These are phyloP conservation scores for Septoria linicola DNA, from an alignment of 2,329 filamentous ascomycete species.

Conservation along the genomic window DNA sequence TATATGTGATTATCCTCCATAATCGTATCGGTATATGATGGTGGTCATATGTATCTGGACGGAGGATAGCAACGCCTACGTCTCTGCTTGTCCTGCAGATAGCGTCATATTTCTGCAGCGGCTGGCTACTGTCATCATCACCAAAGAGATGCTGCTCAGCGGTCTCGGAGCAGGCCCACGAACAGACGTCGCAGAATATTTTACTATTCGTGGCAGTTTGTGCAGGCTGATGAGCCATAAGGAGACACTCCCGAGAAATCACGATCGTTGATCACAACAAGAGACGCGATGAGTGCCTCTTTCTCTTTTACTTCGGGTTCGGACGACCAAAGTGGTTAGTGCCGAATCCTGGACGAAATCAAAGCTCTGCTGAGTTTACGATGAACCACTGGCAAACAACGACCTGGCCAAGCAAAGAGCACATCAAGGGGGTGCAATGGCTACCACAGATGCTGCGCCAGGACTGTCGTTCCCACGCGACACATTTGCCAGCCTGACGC, in stretches of 20 bases:
- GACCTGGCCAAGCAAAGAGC: neutral
- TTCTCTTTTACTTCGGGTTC: neutral
- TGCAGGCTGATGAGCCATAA: neutral
- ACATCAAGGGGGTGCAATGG: neutral
- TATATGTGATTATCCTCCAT: slow-evolving; percentile 45
- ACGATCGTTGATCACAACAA: too few relatives aligned
- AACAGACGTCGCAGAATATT: neutral
- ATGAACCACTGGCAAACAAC: neutral
- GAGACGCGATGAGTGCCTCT: too few relatives aligned
- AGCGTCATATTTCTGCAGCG: too few relatives aligned
- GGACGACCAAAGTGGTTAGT: neutral
- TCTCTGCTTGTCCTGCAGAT: neutral
- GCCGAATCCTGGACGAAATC: too few relatives aligned
- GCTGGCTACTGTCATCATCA: too few relatives aligned
- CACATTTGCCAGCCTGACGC: slow-evolving; percentile 85
- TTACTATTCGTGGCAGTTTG: neutral
- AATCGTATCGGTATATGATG: slow-evolving; percentile 7
- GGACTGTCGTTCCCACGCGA: slow-evolving; percentile 57
- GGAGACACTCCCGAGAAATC: too few relatives aligned
- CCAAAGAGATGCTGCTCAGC: too few relatives aligned
- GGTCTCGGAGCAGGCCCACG: neutral
- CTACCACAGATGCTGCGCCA: slow-evolving; percentile 15
- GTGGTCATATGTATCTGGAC: too few relatives aligned
- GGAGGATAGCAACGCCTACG: too few relatives aligned
- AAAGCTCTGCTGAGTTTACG: neutral